phyloP scores from a whole-genome alignment of 225 moss, liverwort and hornwort genomes.

The Neckera pumila region DNA sequence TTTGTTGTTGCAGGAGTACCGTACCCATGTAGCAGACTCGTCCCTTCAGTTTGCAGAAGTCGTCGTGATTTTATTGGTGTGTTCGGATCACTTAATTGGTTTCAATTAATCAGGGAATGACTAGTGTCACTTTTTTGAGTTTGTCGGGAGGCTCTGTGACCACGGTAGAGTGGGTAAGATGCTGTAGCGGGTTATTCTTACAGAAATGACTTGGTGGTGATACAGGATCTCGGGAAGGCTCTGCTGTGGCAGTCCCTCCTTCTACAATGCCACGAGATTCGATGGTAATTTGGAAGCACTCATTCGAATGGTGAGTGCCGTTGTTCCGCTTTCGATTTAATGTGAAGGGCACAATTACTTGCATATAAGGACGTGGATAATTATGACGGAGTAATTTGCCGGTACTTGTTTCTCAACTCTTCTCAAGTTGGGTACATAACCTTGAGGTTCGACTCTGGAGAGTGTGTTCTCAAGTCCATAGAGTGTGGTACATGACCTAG shows the following conservation, averaged over 20 bases:
- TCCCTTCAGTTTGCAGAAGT: not conserved
- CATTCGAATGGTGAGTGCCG: not conserved
- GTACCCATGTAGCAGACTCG: not conserved
- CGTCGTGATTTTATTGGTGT: not conserved
- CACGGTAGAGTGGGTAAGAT: not conserved
- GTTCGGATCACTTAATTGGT: not conserved
- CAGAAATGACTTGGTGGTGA: not conserved
- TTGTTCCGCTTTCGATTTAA: not conserved
- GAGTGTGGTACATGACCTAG: not conserved
- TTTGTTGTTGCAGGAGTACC: not conserved
- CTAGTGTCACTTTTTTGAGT: not conserved
- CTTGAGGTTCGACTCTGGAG: not conserved
- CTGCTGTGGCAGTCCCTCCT: not conserved
- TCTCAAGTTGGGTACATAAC: not conserved
- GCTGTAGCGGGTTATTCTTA: not conserved
- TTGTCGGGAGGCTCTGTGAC: not conserved
- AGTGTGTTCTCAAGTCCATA: not conserved
- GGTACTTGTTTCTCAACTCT: slow-evolving; percentile 15
- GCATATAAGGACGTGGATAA: not conserved
- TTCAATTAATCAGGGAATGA: not conserved
- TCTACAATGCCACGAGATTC: not conserved
- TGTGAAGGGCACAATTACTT: not conserved
- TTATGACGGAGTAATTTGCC: slow-evolving; percentile 17
- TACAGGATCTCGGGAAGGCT: not conserved
- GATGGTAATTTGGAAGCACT: not conserved